Conservation (phyloP, 805 yeast genomes). For the Suhomyces emberorum region DNA sequence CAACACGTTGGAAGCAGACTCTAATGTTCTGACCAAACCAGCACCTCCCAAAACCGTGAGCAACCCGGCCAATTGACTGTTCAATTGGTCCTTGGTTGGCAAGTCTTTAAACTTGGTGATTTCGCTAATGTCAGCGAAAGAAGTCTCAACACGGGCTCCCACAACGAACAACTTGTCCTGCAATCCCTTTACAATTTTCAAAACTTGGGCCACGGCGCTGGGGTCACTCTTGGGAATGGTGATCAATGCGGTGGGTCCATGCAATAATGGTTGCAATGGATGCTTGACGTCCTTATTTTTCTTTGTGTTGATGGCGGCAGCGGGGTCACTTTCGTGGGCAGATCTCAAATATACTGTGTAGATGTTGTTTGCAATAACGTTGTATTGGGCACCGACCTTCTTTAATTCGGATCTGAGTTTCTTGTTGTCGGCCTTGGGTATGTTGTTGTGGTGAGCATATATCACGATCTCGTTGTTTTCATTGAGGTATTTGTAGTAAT, state of each 20-base stretch:
- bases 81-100: slow-evolving; percentile 68
- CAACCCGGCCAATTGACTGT: slow-evolving; percentile 78
- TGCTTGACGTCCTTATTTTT: slow-evolving; percentile 48
- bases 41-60: slow-evolving; percentile 86
- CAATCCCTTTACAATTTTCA: slow-evolving; percentile 58
- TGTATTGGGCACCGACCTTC: slow-evolving; percentile 65
- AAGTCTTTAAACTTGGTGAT: slow-evolving; percentile 66
- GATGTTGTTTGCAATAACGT: slow-evolving; percentile 64
- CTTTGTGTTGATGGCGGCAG: slow-evolving; percentile 50
- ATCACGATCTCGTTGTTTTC: slow-evolving; percentile 67
- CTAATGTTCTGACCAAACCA: slow-evolving; percentile 79
- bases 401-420: slow-evolving; percentile 58
- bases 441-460: slow-evolving; percentile 81
- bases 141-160: slow-evolving; percentile 79
- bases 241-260: slow-evolving; percentile 85
- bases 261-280: slow-evolving; percentile 66
- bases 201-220: slow-evolving; percentile 53
- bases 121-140: slow-evolving; percentile 48
- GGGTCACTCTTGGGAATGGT: slow-evolving; percentile 71
- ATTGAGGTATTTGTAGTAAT: slow-evolving; percentile 70
- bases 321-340: slow-evolving; percentile 69
- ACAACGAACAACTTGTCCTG: slow-evolving; percentile 74
- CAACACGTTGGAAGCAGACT: slow-evolving; percentile 61
- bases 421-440: slow-evolving; percentile 66
- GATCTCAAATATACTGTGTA: slow-evolving; percentile 77